Percentiles rank a stretch among this genome's conserved stretches.
These are phyloP conservation scores for Nephelium lappaceum DNA, from an alignment of 345 rosid species.

Conservation along the genomic window DNA sequence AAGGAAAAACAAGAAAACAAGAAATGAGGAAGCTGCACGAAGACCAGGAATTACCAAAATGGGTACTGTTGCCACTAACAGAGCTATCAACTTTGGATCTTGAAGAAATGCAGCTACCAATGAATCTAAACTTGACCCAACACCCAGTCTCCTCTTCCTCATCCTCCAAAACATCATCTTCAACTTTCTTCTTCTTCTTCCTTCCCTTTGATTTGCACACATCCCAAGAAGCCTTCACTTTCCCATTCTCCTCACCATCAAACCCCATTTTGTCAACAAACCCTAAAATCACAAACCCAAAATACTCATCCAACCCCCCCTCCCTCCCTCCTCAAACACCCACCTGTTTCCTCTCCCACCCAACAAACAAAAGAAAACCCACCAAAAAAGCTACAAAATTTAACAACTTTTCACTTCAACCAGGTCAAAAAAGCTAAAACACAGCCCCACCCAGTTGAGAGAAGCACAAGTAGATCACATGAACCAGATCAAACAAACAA, in stretches of 20 bases:
- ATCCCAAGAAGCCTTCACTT: conserved; percentile 44
- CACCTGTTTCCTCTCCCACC: conserved; percentile 15
- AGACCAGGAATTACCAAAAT: conserved; percentile 37
- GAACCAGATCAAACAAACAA: conserved; percentile 2
- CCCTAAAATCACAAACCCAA: conserved; percentile 34
- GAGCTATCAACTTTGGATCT: conserved; percentile 83
- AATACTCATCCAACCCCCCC: conserved; percentile 25
- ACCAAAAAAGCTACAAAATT: conserved; percentile 17
- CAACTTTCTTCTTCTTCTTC: conserved; percentile 51
- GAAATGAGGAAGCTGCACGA: not conserved
- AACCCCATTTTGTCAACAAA: conserved; percentile 40
- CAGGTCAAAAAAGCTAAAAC: not conserved
- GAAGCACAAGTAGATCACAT: conserved; percentile 21
- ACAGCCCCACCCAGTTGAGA: not conserved
- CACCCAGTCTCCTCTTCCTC: conserved; percentile 57
- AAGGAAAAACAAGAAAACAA: not conserved
- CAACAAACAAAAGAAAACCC: conserved; percentile 1
- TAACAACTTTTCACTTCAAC: conserved; percentile 7
- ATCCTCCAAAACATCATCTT: conserved; percentile 35
- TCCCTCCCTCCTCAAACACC: conserved; percentile 16
- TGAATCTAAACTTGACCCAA: conserved; percentile 65
- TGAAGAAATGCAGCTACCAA: conserved; percentile 66
- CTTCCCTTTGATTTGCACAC: conserved; percentile 44
- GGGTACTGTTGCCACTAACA: conserved; percentile 51
- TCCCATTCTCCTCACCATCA: conserved; percentile 44